Evolutionary conservation across 192 early-diverging fungal species (phyloP), one percentile per base, ranked within the genome.

Genomic region (Chytriomyces hyalinus): DNA sequence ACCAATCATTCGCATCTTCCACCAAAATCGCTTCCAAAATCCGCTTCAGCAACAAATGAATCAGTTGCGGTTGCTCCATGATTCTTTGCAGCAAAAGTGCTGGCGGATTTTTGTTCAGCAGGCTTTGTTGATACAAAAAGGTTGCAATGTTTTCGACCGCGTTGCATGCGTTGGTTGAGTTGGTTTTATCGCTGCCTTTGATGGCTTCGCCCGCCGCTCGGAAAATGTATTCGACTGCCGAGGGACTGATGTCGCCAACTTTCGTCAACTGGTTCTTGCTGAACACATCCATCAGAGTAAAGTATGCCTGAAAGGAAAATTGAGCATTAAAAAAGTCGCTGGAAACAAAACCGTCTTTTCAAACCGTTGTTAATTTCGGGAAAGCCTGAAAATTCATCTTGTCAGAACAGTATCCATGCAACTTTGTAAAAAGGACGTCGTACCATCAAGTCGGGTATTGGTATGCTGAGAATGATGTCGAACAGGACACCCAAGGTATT

Each of bases 1-100:
- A 89, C 94, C 94, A 96, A 76, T 93, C 89, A 73, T 93, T 94
- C 6, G 87, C 80, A 68, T 95, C 93, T 70, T 96, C 95, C 76
- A 96, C 93, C 28, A 94, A 76, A 17, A 95, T 84, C 17, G 90
- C 87, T 53, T 93, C 91, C 74, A 97, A 89, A 61, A 94, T 78
- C 0, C 88, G 83, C 28, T 81, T 65, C 65, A 95, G 85, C 70
- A 94, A 71, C 43, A 87, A 91, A 53, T 85, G 84, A 47, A 92
- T 75, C 8, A 94, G 80, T 22, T 92, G 88, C 8, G 88, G 83
- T 53, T 92, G 85, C 51, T 83, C 83, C 49, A 77, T 74, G 45
- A 92, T 62, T 57, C 85, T 90, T 26, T 79, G 75, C 0, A 92
- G 75, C 9, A 93, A 62, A 82, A 88, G 88, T 69, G 93, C 90